These are phyloP conservation scores for Pelargonium cotyledonis DNA, from an alignment of 441 rosid species.

Conservation along the genomic window DNA sequence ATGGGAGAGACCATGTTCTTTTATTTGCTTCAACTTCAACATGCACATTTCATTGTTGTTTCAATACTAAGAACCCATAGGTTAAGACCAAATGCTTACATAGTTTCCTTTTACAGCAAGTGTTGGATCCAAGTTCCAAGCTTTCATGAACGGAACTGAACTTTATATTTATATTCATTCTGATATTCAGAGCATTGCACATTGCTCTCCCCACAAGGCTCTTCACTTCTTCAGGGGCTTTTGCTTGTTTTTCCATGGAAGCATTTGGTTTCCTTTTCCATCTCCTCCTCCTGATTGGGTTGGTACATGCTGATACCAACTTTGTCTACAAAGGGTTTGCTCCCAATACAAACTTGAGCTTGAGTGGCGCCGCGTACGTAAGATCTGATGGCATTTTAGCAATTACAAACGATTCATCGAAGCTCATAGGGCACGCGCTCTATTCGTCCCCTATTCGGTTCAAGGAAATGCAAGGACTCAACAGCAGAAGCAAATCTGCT, in stretches of 20 bases:
- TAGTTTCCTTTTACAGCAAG: neutral
- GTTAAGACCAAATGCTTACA: neutral
- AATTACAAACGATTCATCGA: slow-evolving; percentile 11
- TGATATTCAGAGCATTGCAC: neutral
- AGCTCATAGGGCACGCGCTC: slow-evolving; percentile 19
- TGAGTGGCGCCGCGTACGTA: slow-evolving; percentile 14
- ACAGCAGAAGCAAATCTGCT: too few species aligned
- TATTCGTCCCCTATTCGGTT: slow-evolving; percentile 15
- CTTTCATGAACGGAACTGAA: neutral
- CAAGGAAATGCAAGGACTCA: slow-evolving; percentile 9
- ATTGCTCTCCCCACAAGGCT: neutral
- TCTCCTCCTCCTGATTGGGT: neutral
- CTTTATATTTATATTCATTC: neutral
- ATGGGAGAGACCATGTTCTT: too few species aligned
- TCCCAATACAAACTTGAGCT: slow-evolving; percentile 15
- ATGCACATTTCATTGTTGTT: too few species aligned
- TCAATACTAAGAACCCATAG: too few species aligned
- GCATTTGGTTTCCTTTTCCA: slow-evolving; percentile 3
- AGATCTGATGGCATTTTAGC: slow-evolving; percentile 15
- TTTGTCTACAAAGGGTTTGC: slow-evolving; percentile 18
- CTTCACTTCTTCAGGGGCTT: neutral
- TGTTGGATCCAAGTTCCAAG: slow-evolving; percentile 2
- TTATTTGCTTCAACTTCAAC: too few species aligned
- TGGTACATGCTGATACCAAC: neutral
- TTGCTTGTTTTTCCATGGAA: neutral